Base-by-base conservation (phyloP, 768 basidiomycete species). In the Tylopilus sp. region DNA sequence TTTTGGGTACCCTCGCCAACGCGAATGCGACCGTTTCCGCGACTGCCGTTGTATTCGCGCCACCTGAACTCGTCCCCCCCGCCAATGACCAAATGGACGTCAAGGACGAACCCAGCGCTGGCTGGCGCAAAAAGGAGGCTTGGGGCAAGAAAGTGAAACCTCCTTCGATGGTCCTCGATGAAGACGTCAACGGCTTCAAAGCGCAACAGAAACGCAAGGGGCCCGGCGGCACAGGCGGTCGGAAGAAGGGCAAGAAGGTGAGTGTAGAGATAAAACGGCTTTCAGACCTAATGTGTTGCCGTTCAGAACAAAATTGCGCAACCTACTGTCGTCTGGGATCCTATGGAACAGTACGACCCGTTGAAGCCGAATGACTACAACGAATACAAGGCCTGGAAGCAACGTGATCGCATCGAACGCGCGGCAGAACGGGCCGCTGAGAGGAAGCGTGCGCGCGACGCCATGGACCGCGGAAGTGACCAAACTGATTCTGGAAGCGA, bases 71-170 rank as follows among this genome's bases (percentile, higher is more conserved):
- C 14, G 73, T 84, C 33, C 64, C 53, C 3, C 31, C 60, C 9
- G 50, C 40, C 8, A 59, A 38, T 11, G 69, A 67, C 11, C 65
- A 74, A 47, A 47, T 58, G 11, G 64, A 69, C 33, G 52, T 50
- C 46, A 63, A 70, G 36, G 58, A 65, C 7, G 63, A 67, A 41
- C 57, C 69, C 16, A 54, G 63, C 34, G 51, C 71, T 4, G 46
- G 72, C n/a, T 71, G 76, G 59, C 71, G 77, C 17, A 68, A 76
- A 58, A 63, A 71, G 45, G 81, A 84, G 57, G 84, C 85, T 59
- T 92, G 91, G 91, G 87, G 87, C 38, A 89, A 86, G 72, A 92
- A 92, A 66, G 85, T 92, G 64, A 92, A 92, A 62, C 91, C 92
- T 16, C 92, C 92, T 3, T 88, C 88, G 1, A 92, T 94, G 89